phyloP scores from a whole-genome alignment of 805 yeast genomes.

The Sugiyamaella lignohabitans region DNA sequence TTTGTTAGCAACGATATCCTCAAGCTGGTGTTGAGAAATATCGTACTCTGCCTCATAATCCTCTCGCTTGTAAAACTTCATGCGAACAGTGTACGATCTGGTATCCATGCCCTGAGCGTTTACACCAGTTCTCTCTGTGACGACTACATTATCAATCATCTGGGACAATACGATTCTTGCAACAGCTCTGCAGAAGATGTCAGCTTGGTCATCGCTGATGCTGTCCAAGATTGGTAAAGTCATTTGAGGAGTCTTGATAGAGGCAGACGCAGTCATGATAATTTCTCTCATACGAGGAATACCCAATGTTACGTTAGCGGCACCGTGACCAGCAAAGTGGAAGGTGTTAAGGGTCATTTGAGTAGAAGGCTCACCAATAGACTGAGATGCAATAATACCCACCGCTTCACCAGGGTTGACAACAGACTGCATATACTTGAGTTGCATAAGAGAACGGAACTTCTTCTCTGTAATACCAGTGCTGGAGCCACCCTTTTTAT shows the following conservation, averaged over 20 bases:
- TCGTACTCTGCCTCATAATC: conserved; percentile 89
- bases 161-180: conserved; percentile 82
- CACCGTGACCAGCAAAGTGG: conserved; percentile 99
- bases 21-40: conserved; percentile 72
- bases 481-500: conserved; percentile 33
- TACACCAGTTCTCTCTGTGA: conserved; percentile 80
- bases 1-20: conserved; percentile 52
- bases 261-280: conserved; percentile 96
- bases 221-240: conserved; percentile 75
- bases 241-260: conserved; percentile 99
- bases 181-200: conserved; percentile 84
- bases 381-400: conserved; percentile 96
- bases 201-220: conserved; percentile 81
- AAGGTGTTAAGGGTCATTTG: conserved; percentile 97
- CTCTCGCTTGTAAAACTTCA: conserved; percentile 64
- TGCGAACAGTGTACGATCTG: conserved; percentile 68
- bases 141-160: conserved; percentile 76
- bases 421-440: conserved; percentile 94
- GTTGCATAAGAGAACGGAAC: conserved; percentile 94
- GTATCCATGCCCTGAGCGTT: conserved; percentile 41
- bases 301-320: conserved; percentile 98
- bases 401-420: conserved; percentile 97
- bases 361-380: conserved; percentile 98
- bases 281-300: conserved; percentile 99
- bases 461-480: conserved; percentile 55